phyloP scores from a whole-genome alignment of 2,329 filamentous ascomycete genomes.

The Aspergillaceae sp. region DNA sequence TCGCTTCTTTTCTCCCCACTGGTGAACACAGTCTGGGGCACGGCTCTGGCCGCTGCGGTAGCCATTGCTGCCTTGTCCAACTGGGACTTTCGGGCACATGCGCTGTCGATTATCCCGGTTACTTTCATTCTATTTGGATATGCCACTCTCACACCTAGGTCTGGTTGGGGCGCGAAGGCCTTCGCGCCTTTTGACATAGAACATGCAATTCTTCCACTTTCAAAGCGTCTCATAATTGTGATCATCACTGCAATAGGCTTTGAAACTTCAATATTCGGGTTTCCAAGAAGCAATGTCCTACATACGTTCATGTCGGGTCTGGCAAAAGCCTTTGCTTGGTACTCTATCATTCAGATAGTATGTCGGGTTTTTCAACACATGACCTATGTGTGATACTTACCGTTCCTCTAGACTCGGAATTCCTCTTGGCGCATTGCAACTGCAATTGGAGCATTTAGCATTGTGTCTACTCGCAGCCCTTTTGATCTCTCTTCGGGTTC shows the following conservation, averaged over 20 bases:
- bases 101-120: constrained; percentile 21
- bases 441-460: constrained; percentile 1
- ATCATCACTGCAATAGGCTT: neutral
- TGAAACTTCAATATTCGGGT: constrained; percentile 1
- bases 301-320: neutral
- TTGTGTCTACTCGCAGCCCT: constrained; percentile 1
- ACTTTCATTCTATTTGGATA: constrained; percentile 23
- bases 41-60: constrained; percentile 15
- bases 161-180: neutral
- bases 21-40: constrained; percentile 13
- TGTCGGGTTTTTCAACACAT: neutral
- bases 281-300: neutral
- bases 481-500: neutral
- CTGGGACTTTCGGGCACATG: constrained; percentile 15
- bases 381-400: neutral
- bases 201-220: neutral
- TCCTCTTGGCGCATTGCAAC: constrained; percentile 3
- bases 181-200: constrained; percentile 2
- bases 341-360: constrained; percentile 2
- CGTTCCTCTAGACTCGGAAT: neutral
- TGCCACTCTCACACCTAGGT: constrained; percentile 8
- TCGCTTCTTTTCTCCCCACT: constrained; percentile 8
- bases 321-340: constrained; percentile 3
- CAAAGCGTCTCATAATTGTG: constrained; percentile 1
- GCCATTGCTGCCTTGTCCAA: constrained; percentile 19